These are phyloP conservation scores for Sarocladium brachiariae DNA, from an alignment of 2,329 filamentous ascomycete species.

Conservation along the genomic window DNA sequence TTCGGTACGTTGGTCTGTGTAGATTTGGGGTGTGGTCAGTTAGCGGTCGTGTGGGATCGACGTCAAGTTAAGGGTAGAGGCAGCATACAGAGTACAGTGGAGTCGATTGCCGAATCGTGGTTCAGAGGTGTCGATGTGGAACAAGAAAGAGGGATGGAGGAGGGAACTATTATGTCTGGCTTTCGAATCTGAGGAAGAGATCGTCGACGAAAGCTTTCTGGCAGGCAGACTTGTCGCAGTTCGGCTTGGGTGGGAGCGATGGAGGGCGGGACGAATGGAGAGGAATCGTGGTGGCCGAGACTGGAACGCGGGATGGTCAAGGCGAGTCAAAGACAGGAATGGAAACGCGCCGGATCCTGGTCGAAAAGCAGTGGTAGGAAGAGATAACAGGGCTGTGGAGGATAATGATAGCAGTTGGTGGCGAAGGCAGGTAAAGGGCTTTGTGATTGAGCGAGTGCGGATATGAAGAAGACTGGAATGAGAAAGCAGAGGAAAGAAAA, in stretches of 20 bases:
- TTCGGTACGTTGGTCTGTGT: neutral
- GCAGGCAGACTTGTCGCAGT: neutral
- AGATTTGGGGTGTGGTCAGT: neutral
- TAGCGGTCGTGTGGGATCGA: neutral
- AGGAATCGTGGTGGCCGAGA: constrained; percentile 2
- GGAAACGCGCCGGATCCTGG: neutral
- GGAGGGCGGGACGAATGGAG: neutral
- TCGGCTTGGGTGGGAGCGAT: neutral
- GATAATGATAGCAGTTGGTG: too few relatives aligned
- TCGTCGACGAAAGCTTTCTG: neutral
- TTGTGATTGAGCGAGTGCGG: too few relatives aligned
- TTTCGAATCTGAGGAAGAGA: neutral
- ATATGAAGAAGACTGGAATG: too few relatives aligned
- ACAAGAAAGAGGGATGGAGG: neutral
- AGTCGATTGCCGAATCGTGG: neutral
- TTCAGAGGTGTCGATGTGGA: neutral
- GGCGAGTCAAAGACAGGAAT: constrained; percentile 7
- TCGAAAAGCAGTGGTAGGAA: neutral
- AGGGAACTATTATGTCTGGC: neutral
- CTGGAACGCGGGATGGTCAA: constrained; percentile 6
- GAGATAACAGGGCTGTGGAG: neutral
- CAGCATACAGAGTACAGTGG: neutral
- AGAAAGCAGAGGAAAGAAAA: too few relatives aligned
- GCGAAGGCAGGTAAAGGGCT: too few relatives aligned
- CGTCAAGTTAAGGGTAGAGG: neutral